Conservation (phyloP, 768 basidiomycete genomes). For the Pisolithus marmoratus region DNA sequence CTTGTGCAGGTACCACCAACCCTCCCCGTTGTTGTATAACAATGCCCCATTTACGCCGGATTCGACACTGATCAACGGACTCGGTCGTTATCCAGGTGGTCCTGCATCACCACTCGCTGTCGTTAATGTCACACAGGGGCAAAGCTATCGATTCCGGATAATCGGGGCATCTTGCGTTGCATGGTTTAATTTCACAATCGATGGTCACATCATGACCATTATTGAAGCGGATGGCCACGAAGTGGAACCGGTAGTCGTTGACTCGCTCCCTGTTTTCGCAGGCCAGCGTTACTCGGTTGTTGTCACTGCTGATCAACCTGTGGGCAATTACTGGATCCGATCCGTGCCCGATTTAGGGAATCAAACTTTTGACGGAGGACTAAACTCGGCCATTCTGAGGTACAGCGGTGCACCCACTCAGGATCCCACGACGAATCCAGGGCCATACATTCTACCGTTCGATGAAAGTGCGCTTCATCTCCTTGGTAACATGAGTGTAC, state of each 20-base stretch:
- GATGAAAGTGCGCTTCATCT: slow-evolving; percentile 31
- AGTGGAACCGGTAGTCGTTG: slow-evolving; percentile 29
- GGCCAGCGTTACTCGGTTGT: slow-evolving; percentile 40
- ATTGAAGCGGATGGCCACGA: slow-evolving; percentile 41
- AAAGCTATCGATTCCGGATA: slow-evolving; percentile 36
- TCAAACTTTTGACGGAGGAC: slow-evolving; percentile 29
- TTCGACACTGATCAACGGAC: slow-evolving; percentile 41
- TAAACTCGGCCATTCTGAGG: slow-evolving; percentile 36
- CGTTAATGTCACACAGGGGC: slow-evolving; percentile 33
- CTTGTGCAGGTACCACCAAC: slow-evolving; percentile 22
- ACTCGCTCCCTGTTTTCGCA: slow-evolving; percentile 38
- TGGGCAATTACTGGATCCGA: slow-evolving; percentile 41
- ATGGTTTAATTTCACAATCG: slow-evolving; percentile 29
- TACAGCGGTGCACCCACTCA: slow-evolving; percentile 29
- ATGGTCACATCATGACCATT: slow-evolving; percentile 33
- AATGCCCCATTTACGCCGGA: slow-evolving; percentile 23
- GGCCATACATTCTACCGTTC: slow-evolving; percentile 15
- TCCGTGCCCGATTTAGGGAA: slow-evolving; percentile 24
- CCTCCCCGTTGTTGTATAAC: slow-evolving; percentile 9
- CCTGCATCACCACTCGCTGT: slow-evolving; percentile 30
- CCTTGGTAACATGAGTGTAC: slow-evolving; percentile 19
- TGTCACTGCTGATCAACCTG: slow-evolving; percentile 32
- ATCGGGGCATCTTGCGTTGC: slow-evolving; percentile 30
- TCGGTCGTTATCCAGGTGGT: slow-evolving; percentile 33
- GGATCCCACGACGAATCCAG: slow-evolving; percentile 32